Conservation (phyloP, 345 rosid species). For the Citrus sinensis region DVS_A1.0 CM039164.1:26886001-26886500, state of each 20-base stretch:
- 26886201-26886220: neutral
- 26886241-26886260: neutral
- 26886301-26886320: neutral
- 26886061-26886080: neutral
- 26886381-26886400: neutral
- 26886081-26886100: neutral
- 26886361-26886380: neutral
- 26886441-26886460: neutral
- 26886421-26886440: neutral
- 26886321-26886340: neutral
- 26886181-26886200: neutral
- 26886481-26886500: neutral
- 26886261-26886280: neutral
- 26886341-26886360: neutral
- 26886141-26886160: neutral
- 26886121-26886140: neutral
- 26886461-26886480: neutral
- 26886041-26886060: neutral
- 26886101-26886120: neutral
- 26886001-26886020: neutral
- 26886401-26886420: neutral
- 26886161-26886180: conserved; percentile 14
- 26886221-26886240: neutral
- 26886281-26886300: neutral
- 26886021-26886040: neutral